A percentile compares a stretch with the other conserved stretches of the same genome.
These are phyloP conservation scores for Leccinum boreale DNA, from an alignment of 768 basidiomycete species.

Conservation along the genomic window DNA sequence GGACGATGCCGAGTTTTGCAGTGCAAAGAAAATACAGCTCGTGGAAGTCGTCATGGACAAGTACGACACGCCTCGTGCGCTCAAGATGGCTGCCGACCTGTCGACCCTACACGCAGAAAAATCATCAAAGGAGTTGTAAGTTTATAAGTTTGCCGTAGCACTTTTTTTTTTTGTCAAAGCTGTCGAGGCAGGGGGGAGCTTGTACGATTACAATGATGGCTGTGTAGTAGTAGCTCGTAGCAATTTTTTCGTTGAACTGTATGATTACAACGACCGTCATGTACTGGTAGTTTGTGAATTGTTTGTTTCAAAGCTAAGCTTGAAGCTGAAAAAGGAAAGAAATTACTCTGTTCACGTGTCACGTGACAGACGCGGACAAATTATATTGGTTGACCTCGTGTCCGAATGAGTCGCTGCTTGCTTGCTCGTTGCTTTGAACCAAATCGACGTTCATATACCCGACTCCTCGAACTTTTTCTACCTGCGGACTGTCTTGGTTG, in stretches of 20 bases:
- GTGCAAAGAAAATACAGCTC: constrained; percentile 66
- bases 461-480: not conserved
- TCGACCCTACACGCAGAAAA: constrained; percentile 13
- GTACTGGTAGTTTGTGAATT: too few species aligned
- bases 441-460: not conserved
- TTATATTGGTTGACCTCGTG: constrained; percentile 4
- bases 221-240: not conserved
- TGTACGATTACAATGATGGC: constrained; percentile 1
- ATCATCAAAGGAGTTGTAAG: constrained; percentile 18
- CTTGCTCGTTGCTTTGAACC: not conserved
- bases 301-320: too few species aligned
- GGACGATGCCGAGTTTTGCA: constrained; percentile 56
- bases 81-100: constrained; percentile 51
- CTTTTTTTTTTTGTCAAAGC: not conserved
- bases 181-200: not conserved
- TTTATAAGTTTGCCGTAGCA: not conserved
- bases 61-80: constrained; percentile 65
- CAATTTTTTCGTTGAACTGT: not conserved
- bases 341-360: constrained; percentile 19
- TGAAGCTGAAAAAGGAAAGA: not conserved
- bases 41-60: constrained; percentile 78
- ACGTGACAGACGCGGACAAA: constrained; percentile 30
- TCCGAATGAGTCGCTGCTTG: not conserved
- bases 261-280: too few species aligned
- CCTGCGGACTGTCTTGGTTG: not conserved